Evolutionary conservation across 768 basidiomycete species (phyloP).

Genomic region (Calvatia gigantea): DNA sequence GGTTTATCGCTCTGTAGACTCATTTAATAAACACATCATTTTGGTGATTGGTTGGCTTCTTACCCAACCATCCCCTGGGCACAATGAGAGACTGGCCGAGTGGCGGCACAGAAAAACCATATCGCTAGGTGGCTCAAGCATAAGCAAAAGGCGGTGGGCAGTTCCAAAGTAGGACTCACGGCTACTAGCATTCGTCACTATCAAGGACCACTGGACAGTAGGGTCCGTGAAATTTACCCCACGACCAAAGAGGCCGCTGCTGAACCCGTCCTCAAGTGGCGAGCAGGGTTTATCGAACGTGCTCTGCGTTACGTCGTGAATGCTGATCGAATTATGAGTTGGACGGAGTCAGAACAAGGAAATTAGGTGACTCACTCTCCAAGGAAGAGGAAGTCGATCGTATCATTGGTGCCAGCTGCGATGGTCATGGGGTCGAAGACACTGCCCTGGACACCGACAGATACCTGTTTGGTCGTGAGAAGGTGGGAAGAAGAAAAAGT

Average conservation of each 20-base stretch:
- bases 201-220: constrained; percentile 29
- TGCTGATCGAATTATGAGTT: constrained; percentile 16
- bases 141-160: background rate
- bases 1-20: constrained; percentile 31
- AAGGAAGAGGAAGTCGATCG: constrained; percentile 34
- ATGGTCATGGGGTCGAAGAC: constrained; percentile 33
- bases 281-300: constrained; percentile 34
- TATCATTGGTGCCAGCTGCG: constrained; percentile 30
- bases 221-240: constrained; percentile 18
- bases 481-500: background rate
- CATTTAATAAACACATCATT: background rate
- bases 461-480: constrained; percentile 24
- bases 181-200: constrained; percentile 27
- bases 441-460: constrained; percentile 35
- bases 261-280: constrained; percentile 37
- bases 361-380: constrained; percentile 28
- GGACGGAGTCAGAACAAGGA: background rate
- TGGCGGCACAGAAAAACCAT: constrained; percentile 36
- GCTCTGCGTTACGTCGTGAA: constrained; percentile 39
- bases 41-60: constrained; percentile 2
- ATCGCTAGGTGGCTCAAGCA: constrained; percentile 19
- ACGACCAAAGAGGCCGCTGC: constrained; percentile 27
- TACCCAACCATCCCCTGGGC: constrained; percentile 38
- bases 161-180: constrained; percentile 17
- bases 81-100: constrained; percentile 34